These are phyloP conservation scores for Lumnitzera racemosa DNA, from an alignment of 345 rosid genomes.

Conservation along the genomic window DNA sequence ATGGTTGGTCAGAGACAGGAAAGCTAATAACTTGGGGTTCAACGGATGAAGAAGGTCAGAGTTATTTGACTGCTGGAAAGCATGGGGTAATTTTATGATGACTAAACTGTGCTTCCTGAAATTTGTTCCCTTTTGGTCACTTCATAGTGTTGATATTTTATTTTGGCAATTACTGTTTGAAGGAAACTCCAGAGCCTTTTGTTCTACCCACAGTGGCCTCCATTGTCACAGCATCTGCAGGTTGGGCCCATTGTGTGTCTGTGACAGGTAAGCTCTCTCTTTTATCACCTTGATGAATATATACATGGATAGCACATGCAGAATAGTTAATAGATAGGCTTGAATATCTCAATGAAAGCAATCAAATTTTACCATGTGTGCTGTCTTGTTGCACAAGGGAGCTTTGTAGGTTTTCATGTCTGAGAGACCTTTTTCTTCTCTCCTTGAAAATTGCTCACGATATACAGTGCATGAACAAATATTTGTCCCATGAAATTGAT, in stretches of 20 bases:
- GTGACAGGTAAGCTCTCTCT: slow-evolving; percentile 37
- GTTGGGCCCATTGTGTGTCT: slow-evolving; percentile 87
- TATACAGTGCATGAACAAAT: too few relatives aligned
- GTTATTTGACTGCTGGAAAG: slow-evolving; percentile 59
- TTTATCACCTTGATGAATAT: too few relatives aligned
- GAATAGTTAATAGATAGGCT: too few relatives aligned
- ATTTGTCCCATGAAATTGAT: too few relatives aligned
- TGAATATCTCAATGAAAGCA: too few relatives aligned
- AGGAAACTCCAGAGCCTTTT: slow-evolving; percentile 76
- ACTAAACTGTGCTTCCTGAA: slow-evolving; percentile 8
- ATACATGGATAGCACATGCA: too few relatives aligned
- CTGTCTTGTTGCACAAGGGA: too few relatives aligned
- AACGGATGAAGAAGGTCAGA: slow-evolving; percentile 67
- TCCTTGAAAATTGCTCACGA: too few relatives aligned
- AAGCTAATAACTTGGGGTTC: slow-evolving; percentile 87
- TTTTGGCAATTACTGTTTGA: slow-evolving; percentile 14
- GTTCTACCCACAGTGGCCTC: slow-evolving; percentile 58
- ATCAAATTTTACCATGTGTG: too few relatives aligned
- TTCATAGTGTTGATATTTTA: slow-evolving; percentile 17
- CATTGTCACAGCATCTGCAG: slow-evolving; percentile 53
- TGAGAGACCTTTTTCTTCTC: too few relatives aligned
- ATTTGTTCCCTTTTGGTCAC: slow-evolving; percentile 6
- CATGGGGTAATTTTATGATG: slow-evolving; percentile 57
- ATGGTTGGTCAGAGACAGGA: slow-evolving; percentile 38
- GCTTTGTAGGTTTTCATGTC: too few relatives aligned